Percentiles rank a stretch among this genome's conserved stretches.
Conservation (phyloP, 768 basidiomycete genomes). For the Lentinula guzmanii region DNA sequence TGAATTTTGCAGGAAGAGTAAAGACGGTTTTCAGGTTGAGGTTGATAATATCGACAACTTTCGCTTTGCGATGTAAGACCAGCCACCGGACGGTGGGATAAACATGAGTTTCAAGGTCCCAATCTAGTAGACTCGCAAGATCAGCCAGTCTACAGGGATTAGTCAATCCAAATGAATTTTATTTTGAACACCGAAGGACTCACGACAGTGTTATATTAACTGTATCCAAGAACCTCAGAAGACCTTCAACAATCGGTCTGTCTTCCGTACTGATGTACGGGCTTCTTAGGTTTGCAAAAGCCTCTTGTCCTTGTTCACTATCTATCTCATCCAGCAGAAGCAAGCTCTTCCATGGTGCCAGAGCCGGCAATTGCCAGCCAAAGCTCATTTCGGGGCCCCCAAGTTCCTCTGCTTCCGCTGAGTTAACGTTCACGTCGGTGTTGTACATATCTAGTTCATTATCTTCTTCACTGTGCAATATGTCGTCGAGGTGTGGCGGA, state of each 20-base stretch:
- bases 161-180: constrained; percentile 1
- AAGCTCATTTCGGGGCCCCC: constrained; percentile 69
- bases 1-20: constrained; percentile 60
- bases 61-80: constrained; percentile 84
- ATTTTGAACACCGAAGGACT: constrained; percentile 20
- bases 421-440: constrained; percentile 34
- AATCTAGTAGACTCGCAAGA: constrained; percentile 74
- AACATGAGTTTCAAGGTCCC: constrained; percentile 77
- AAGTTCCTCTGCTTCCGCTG: constrained; percentile 36
- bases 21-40: constrained; percentile 77
- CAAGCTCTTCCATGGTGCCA: constrained; percentile 91
- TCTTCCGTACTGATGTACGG: constrained; percentile 62
- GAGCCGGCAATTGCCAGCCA: constrained; percentile 67
- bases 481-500: constrained; percentile 69
- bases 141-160: constrained; percentile 54
- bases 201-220: constrained; percentile 75
- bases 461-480: constrained; percentile 64
- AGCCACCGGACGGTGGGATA: constrained; percentile 91
- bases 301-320: constrained; percentile 46
- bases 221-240: constrained; percentile 70
- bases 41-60: constrained; percentile 84
- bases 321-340: constrained; percentile 53
- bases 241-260: constrained; percentile 58
- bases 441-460: constrained; percentile 45
- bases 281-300: constrained; percentile 52